Evolutionary conservation across 352 stramenopile species (phyloP), one percentile per base, ranked within the genome.

Genomic region (Aphanomyces cochlioides): DNA sequence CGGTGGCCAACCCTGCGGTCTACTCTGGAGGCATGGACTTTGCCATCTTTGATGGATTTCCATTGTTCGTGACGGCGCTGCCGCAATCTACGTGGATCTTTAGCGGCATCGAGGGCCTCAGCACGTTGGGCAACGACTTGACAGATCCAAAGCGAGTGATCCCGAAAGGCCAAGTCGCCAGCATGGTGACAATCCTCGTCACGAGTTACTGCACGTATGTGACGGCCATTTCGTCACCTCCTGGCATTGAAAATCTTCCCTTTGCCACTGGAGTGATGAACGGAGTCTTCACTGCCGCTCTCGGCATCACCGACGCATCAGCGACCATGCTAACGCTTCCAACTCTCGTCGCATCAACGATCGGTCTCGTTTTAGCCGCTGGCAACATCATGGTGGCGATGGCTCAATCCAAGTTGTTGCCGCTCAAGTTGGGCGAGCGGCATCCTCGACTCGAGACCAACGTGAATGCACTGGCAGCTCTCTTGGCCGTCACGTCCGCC

Each of bases 291-390:
- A 73, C 41, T 0, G 36, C 57, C n/a, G 36, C 84, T 6, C 77
- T 84, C 17, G 38, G 64, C 0, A 69, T 80, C 8, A 57, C 47
- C 5, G 56, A 68, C 0, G 38, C 65, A 3, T 3, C 58, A 2
- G 76, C 77, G 0, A 80, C 69, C 1, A 36, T 86, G 36, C n/a
- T 84, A 0, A 82, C 78, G 17, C 45, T 84, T 0, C 76, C 76
- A 2, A 78, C 76, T 1, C 82, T 77, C 2, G 81, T 80, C 58
- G 76, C 75, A 3, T 84, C 75, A 3, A 75, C 74, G 2, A 82
- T 80, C 54, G 78, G 77, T 0, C 83, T 85, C 47, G 84, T 85
- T 69, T 86, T 78, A 73, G 82, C 76, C 54, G 84, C 82, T 59
- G 75, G 78, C 3, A 83, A 86, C 56, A 69, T 86, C 6, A 79